Conservation (phyloP, 1,139 yeast species). For the Sugiyamaella sp. region DNA sequence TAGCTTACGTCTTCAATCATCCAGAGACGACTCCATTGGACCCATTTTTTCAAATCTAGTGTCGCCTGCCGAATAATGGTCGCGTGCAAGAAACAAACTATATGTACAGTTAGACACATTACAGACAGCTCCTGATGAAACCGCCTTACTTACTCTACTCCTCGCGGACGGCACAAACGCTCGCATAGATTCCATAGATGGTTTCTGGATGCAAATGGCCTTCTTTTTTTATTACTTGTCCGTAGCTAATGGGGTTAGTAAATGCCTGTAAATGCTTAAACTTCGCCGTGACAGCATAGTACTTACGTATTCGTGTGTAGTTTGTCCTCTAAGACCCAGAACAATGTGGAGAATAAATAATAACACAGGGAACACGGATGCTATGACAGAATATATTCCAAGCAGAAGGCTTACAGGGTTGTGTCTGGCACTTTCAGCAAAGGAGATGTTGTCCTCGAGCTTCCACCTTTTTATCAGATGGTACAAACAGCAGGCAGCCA, state of each 20-base stretch:
- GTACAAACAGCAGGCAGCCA: constrained; percentile 38
- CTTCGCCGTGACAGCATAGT: not conserved
- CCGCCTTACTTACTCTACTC: constrained; percentile 18
- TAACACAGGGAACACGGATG: constrained; percentile 56
- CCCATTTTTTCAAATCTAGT: constrained; percentile 24
- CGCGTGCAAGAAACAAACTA: constrained; percentile 23
- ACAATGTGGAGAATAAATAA: constrained; percentile 57
- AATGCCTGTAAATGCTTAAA: not conserved
- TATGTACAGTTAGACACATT: not conserved
- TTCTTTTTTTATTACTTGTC: constrained; percentile 4
- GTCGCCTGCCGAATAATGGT: constrained; percentile 24
- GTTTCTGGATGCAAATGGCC: constrained; percentile 19
- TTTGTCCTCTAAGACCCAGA: constrained; percentile 59
- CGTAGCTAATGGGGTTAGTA: constrained; percentile 17
- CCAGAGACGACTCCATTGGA: constrained; percentile 14
- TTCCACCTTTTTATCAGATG: constrained; percentile 53
- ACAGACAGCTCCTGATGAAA: not conserved
- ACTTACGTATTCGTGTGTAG: constrained; percentile 49
- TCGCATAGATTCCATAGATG: constrained; percentile 17
- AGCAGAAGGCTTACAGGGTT: constrained; percentile 54
- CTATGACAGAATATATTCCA: constrained; percentile 50
- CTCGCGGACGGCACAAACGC: constrained; percentile 20
- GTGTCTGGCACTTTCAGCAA: constrained; percentile 38
- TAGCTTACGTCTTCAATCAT: too few relatives aligned
- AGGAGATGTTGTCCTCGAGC: constrained; percentile 37